Evolutionary conservation across 176 grass and related monocot genomes (phyloP).

Genomic region (Musa troglodytarum): DNA sequence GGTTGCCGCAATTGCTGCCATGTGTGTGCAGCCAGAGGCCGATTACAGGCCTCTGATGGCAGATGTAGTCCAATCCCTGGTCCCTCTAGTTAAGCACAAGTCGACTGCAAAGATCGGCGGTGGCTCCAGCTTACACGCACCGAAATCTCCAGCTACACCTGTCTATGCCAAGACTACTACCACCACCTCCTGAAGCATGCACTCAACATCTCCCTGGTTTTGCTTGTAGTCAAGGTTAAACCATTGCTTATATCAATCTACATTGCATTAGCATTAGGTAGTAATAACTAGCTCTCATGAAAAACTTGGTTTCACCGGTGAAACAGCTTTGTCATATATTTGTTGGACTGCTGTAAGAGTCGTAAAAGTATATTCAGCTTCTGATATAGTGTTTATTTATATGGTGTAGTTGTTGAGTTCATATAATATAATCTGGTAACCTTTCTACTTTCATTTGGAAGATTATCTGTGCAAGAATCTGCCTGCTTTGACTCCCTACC

Average conservation of each 20-base stretch:
- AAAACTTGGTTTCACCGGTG: too few relatives aligned
- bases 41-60: conserved; percentile 96
- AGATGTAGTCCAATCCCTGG: conserved; percentile 85
- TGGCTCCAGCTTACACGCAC: conserved; percentile 18
- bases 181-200: background rate
- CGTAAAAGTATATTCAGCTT: too few relatives aligned
- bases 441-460: too few relatives aligned
- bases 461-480: too few relatives aligned
- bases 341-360: too few relatives aligned
- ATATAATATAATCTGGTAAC: too few relatives aligned
- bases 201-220: background rate
- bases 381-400: too few relatives aligned
- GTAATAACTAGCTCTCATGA: too few relatives aligned
- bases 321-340: too few relatives aligned
- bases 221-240: background rate
- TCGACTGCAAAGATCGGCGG: conserved; percentile 33
- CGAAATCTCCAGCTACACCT: conserved; percentile 15
- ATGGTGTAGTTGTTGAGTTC: too few relatives aligned
- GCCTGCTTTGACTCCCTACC: too few relatives aligned
- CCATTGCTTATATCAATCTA: background rate
- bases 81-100: conserved; percentile 79
- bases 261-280: too few relatives aligned
- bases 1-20: conserved; percentile 88
- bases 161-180: background rate
- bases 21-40: conserved; percentile 92